Percentiles rank a stretch among this genome's conserved stretches.
These are phyloP conservation scores for Aspergillus taichungensis DNA, from an alignment of 495 filamentous ascomycete species.

Conservation along the genomic window DNA sequence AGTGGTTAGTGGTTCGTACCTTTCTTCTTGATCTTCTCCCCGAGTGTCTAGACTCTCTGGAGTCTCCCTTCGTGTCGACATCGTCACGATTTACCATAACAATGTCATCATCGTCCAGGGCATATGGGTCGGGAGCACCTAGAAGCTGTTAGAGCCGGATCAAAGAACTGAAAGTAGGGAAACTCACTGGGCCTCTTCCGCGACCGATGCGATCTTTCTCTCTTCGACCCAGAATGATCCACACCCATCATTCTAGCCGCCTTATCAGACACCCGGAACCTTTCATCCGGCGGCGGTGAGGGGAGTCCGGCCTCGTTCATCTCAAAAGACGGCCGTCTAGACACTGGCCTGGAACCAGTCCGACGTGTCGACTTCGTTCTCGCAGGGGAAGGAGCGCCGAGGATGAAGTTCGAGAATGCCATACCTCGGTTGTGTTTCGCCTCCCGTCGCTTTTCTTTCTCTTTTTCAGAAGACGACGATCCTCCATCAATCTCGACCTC, in stretches of 20 bases:
- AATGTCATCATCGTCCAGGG: slow-evolving; percentile 50
- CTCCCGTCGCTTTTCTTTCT: slow-evolving; percentile 37
- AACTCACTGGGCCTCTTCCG: slow-evolving; percentile 32
- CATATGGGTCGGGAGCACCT: slow-evolving; percentile 49
- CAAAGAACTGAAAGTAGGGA: neutral
- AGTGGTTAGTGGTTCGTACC: slow-evolving; percentile 17
- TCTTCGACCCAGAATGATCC: slow-evolving; percentile 23
- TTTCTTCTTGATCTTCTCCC: slow-evolving; percentile 31
- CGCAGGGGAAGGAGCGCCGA: slow-evolving; percentile 39
- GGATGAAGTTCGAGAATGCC: slow-evolving; percentile 44
- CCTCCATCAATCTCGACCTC: slow-evolving; percentile 41
- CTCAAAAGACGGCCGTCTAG: slow-evolving; percentile 44
- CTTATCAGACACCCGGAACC: slow-evolving; percentile 41
- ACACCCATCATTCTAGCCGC: slow-evolving; percentile 54
- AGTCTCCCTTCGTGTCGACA: slow-evolving; percentile 29
- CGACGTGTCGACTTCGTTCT: slow-evolving; percentile 42
- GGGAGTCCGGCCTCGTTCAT: slow-evolving; percentile 38
- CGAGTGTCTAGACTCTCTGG: slow-evolving; percentile 25
- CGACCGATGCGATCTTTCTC: slow-evolving; percentile 28
- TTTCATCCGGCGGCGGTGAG: slow-evolving; percentile 45
- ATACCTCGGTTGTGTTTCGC: slow-evolving; percentile 36
- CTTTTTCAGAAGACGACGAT: slow-evolving; percentile 47
- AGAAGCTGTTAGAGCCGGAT: slow-evolving; percentile 4
- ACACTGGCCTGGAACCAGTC: slow-evolving; percentile 30
- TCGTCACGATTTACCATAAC: slow-evolving; percentile 46